phyloP scores from a whole-genome alignment of 768 basidiomycete species.

The Hericium erinaceus region DNA sequence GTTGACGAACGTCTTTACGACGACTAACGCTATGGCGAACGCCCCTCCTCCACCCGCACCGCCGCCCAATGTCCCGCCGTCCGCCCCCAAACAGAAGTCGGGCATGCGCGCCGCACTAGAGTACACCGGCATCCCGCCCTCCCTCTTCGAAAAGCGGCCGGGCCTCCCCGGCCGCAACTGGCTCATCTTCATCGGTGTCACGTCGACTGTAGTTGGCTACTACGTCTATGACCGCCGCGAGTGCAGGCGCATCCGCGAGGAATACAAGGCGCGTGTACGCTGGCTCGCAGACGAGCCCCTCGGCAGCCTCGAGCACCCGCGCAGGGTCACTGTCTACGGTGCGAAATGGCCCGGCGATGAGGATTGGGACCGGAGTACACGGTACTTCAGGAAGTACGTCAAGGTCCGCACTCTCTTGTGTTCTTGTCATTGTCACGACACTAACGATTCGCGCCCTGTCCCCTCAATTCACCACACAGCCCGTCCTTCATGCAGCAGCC shows the following conservation, averaged over 20 bases:
- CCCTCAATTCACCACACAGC: slow-evolving; percentile 37
- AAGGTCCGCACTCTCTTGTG: slow-evolving; percentile 53
- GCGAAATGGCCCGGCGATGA: slow-evolving; percentile 94
- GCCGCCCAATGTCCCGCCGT: neutral
- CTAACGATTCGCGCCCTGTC: slow-evolving; percentile 5
- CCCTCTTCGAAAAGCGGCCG: slow-evolving; percentile 79
- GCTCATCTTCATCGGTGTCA: slow-evolving; percentile 83
- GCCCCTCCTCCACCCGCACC: neutral
- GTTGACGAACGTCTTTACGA: neutral
- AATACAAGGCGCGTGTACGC: slow-evolving; percentile 74
- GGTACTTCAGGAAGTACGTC: slow-evolving; percentile 93
- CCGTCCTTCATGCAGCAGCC: slow-evolving; percentile 87
- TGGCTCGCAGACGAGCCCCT: slow-evolving; percentile 64
- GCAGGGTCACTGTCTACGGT: slow-evolving; percentile 81
- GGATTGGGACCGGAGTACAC: slow-evolving; percentile 74
- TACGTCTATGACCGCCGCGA: slow-evolving; percentile 84
- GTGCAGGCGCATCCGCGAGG: slow-evolving; percentile 67
- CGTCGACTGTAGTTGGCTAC: slow-evolving; percentile 57
- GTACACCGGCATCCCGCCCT: slow-evolving; percentile 57
- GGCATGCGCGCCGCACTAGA: slow-evolving; percentile 54
- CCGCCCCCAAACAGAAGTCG: slow-evolving; percentile 24
- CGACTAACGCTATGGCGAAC: neutral
- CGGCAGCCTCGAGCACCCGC: slow-evolving; percentile 53
- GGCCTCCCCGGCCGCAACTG: slow-evolving; percentile 87
- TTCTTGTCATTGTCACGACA: slow-evolving; percentile 9